Evolutionary conservation across 2,329 filamentous ascomycete species (phyloP), one percentile per base, ranked within the genome.

Genomic region (Hawksworthiomyces lignivorus): DNA sequence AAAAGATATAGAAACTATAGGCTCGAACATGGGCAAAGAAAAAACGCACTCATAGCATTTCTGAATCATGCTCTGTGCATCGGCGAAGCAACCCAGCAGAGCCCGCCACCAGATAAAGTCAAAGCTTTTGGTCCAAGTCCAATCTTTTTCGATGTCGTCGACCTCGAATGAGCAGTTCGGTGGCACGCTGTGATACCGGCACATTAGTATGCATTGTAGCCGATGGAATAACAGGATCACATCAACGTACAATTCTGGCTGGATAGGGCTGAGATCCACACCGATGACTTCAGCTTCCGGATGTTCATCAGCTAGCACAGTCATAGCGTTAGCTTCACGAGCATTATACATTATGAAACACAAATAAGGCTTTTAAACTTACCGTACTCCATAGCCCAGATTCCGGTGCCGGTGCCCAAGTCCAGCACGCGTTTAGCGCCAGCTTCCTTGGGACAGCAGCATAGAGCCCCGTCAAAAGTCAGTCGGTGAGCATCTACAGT

Each of bases 371-470:
- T n/a, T n/a, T n/a, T 2, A 15, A 4, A 35, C 44, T 9, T 42
- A 49, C 49, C 50, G 27, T 50, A 52, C 14, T 51, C 49, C 43
- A 52, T 48, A 19, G 50, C 41, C 50, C 50, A 52, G 26, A 49
- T 47, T 3, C 50, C 50, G 4, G 47, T 51, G 4, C 49, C 49
- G 2, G 49, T 51, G 15, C 51, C 51, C 24, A 53, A 29, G 18
- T 53, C 51, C 12, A 53, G 44, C 4, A 53, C 51, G 5, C 46
- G 32, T 14, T 42, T 47, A 6, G 51, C 51, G 4, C 38, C 40
- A 7, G 41, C 31, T 8, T 36, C 30, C 35, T 48, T 50, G 7
- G 51, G 51, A 33, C 50, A 50, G 9, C 38, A 39, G 41, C 45
- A 47, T 17, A 47, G 32, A 2, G 41, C 39, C 7, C 41, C 41